Evolutionary conservation across 176 grass and related monocot genomes (phyloP), one percentile per base, ranked within the genome.

Genomic region (Panicum miliaceum): DNA sequence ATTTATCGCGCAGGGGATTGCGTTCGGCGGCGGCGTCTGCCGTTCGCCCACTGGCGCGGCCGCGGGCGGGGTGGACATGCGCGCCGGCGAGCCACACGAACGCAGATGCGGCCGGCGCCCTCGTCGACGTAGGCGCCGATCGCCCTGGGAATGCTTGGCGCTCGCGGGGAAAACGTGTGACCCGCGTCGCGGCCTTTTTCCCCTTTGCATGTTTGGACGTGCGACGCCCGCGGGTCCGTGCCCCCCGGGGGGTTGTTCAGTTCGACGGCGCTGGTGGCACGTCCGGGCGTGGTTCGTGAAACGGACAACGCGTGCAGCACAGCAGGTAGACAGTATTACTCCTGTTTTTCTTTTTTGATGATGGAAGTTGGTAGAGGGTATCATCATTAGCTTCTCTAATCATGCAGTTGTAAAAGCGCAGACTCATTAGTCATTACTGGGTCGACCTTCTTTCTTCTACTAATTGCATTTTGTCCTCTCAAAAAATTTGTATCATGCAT

Each of bases 41-140:
- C 7, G 0, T 34, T n/a, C 32, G 60, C 6, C 64, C 64, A 47
- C 19, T 77, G 53, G 65, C 43, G 53, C 25, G 15, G 67, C 72
- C 5, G 59, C 66, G 59, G 11, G 61, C 60, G 61, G 73, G 73
- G n/a, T n/a, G n/a, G 80, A 86, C 86, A 83, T 89, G 90, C 90
- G 57, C 86, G 75, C 16, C 27, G 60, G 61, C 43, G 80, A 87
- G 84, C 89, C 89, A 90, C 89, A 82, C 57, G 27, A 12, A 2
- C 58, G 13, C 63, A 64, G 40, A 41, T 15, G 26, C 29, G 38
- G 41, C 15, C 40, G 3, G 18, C 16, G 15, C 6, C 16, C 48
- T 8, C 16, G 10, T 37, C 45, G 27, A 51, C 45, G 68, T 15
- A 7, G 48, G 72, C 2, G 19, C 5, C 26, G 18, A 16, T 65